Evolutionary conservation across 2,329 filamentous ascomycete genomes (phyloP), one percentile per base, ranked within the genome.

Genomic region (Clonostachys rhizophaga): DNA sequence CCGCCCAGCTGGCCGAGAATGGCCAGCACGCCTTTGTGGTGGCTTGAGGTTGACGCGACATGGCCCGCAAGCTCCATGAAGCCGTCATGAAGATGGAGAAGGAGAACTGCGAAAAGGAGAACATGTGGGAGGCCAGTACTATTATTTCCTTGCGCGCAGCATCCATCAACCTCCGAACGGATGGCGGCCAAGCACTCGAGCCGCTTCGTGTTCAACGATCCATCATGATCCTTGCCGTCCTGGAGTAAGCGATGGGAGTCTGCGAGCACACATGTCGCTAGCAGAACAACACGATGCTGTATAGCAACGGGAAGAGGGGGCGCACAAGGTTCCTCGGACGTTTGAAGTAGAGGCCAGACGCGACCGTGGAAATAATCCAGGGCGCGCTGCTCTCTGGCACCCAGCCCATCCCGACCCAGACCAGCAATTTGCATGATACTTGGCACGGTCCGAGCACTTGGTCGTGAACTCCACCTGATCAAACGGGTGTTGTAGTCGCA

Each of bases 41-140:
- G 67, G 12, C 64, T 66, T 1, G 58, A 54, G 0, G 64, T 67
- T 0, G 66, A 67, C 1, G 62, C 57, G 1, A 56, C 59, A 9
- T 59, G 54, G 1, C 52, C 55, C 20, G 55, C 55, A 39, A n/a
- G 14, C n/a, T 68, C 65, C 4, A 69, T 57, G 36, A 66, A 66
- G 2, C 66, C 67, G 24, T 69, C 66, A 17, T 68, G 57, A 8
- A 73, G 69, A 49, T 70, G 71, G 1, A 73, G 62, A 1, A 73
- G 52, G 2, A 73, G 57, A 20, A 72, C 70, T 3, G 68, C 68
- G 20, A 71, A 65, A 1, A 73, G 42, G 0, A 65, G 45, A 0
- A 52, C 58, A 5, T 17, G 61, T 0, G 60, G 59, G 10, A 63
- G 59, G 2, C 60, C 52, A 4, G 24, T 30, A 30, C 24, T 30